Conservation (phyloP, 2,329 filamentous ascomycete species). For the Aspergillus texensis region DNA sequence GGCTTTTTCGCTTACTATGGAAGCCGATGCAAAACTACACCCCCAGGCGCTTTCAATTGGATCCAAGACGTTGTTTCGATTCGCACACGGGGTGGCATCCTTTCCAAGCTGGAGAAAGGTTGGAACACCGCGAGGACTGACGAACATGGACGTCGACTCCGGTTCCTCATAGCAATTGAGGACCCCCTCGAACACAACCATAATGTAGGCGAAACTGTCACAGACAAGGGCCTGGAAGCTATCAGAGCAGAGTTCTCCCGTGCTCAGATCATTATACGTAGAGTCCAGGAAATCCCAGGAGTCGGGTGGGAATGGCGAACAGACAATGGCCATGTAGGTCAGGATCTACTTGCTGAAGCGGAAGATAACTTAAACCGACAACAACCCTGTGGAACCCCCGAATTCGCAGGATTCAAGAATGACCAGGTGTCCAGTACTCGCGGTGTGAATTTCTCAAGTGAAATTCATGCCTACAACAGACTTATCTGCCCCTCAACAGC, state of each 20-base stretch:
- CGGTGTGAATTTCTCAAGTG: background rate
- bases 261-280: background rate
- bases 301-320: constrained; percentile 1
- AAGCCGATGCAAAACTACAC: background rate
- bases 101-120: background rate
- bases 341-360: background rate
- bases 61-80: background rate
- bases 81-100: background rate
- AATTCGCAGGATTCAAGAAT: background rate
- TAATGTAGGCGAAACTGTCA: constrained; percentile 1
- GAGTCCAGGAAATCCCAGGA: constrained; percentile 1
- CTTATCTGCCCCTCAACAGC: background rate
- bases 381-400: background rate
- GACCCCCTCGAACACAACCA: constrained; percentile 1
- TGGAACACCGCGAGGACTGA: background rate
- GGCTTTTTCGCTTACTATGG: constrained; percentile 4
- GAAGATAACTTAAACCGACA: background rate
- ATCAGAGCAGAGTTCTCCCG: constrained; percentile 2
- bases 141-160: background rate
- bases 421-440: background rate
- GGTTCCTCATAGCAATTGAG: background rate
- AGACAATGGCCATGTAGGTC: background rate
- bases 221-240: background rate
- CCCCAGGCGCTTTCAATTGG: background rate
- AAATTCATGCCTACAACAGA: background rate